phyloP scores from a whole-genome alignment of 169 alveolate species.

The Blepharisma undulans region DNA sequence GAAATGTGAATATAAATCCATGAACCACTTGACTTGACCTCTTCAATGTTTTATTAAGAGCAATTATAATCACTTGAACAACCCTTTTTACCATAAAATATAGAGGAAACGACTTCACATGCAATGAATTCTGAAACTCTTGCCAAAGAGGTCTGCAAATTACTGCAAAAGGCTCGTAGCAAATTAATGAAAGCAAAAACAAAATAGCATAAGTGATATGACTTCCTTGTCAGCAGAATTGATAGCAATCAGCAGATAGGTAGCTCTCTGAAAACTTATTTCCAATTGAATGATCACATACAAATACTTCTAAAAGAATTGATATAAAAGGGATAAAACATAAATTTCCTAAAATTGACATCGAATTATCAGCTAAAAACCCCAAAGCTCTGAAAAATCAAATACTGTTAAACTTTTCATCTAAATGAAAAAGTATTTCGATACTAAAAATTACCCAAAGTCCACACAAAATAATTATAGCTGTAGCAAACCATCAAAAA shows the following conservation, averaged over 20 bases:
- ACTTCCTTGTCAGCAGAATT: not conserved
- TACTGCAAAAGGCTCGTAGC: slow-evolving; percentile 31
- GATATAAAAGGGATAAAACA: slow-evolving; percentile 15
- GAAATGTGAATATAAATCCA: not conserved
- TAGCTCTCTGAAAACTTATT: not conserved
- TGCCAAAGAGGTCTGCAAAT: slow-evolving; percentile 34
- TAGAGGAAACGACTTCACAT: not conserved
- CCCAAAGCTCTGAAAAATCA: not conserved
- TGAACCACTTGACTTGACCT: not conserved
- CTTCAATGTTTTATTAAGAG: not conserved
- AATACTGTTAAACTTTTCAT: not conserved
- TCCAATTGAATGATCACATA: slow-evolving; percentile 16
- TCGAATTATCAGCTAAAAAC: not conserved
- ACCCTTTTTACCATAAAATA: not conserved
- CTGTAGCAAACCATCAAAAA: not conserved
- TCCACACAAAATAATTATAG: not conserved
- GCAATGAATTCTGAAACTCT: not conserved
- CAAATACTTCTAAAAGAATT: slow-evolving; percentile 9
- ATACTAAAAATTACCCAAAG: not conserved
- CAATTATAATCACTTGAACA: not conserved
- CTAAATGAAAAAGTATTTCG: not conserved
- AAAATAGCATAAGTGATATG: not conserved
- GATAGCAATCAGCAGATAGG: not conserved
- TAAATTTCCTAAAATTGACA: slow-evolving; percentile 19
- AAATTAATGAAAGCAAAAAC: not conserved